Conservation (phyloP, 1,284 basidiomycete genomes). For the Cryptococcus sp. region DNA sequence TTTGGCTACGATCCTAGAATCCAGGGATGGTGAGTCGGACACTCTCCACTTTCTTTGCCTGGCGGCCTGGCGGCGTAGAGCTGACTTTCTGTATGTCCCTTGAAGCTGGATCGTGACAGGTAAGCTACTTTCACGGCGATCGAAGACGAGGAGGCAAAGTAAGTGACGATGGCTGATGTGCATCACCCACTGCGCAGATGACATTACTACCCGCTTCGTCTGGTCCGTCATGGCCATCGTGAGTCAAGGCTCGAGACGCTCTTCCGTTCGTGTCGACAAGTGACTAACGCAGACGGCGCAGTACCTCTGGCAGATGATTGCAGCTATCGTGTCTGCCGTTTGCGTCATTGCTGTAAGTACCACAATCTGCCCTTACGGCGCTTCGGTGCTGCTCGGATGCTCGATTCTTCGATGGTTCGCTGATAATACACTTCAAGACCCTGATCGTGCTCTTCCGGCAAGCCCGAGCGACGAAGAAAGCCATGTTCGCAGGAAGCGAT, state of each 20-base stretch:
- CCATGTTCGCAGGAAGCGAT: constrained; percentile 14
- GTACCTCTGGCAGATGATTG: constrained; percentile 43
- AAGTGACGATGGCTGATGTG: no score
- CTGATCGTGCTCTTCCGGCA: constrained; percentile 35
- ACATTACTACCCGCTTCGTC: no score
- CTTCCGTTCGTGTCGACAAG: no score
- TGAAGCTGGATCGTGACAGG: no score
- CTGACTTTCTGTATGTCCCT: no score
- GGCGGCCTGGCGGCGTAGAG: no score
- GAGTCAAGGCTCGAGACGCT: no score
- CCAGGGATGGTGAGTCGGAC: constrained; percentile 22
- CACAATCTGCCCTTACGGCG: background rate
- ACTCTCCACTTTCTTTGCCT: background rate
- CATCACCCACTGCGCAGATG: no score
- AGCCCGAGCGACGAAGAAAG: constrained; percentile 31
- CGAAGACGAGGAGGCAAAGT: no score
- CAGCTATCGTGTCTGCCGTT: constrained; percentile 30
- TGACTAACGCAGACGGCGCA: background rate
- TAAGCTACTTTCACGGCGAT: no score
- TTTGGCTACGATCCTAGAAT: constrained; percentile 23
- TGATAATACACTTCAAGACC: constrained; percentile 14
- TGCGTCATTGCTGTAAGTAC: constrained; percentile 28
- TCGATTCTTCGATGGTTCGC: background rate
- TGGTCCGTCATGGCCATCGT: no score
- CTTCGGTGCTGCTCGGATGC: background rate